These are phyloP conservation scores for Escovopsis sp. DNA, from an alignment of 2,329 filamentous ascomycete species.

Conservation along the genomic window DNA sequence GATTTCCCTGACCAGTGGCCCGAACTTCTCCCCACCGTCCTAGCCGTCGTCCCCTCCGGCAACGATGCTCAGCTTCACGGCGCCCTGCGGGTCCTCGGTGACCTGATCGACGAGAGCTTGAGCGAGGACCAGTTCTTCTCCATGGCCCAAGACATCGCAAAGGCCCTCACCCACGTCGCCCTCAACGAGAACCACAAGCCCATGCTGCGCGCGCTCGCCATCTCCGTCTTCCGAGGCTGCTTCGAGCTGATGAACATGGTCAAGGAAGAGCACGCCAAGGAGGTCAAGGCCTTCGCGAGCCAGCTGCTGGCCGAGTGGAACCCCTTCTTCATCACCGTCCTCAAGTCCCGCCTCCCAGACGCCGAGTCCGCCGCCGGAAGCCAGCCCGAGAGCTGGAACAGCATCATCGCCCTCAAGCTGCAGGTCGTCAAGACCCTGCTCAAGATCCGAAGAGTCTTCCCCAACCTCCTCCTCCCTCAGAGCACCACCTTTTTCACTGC, in stretches of 20 bases:
- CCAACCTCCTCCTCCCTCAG: conserved; percentile 66
- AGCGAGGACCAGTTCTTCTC: conserved; percentile 91
- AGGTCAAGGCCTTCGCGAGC: conserved; percentile 80
- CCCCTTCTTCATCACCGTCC: conserved; percentile 68
- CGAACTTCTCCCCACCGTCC: conserved; percentile 65
- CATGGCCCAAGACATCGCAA: conserved; percentile 74
- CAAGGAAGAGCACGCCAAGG: conserved; percentile 76
- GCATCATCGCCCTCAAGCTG: conserved; percentile 72
- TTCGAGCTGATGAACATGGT: conserved; percentile 96
- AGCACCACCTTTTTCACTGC: conserved; percentile 71
- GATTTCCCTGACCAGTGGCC: conserved; percentile 96
- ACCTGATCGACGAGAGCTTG: conserved; percentile 85
- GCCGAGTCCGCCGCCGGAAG: conserved; percentile 29
- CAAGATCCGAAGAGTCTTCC: conserved; percentile 75
- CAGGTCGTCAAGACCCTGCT: conserved; percentile 91
- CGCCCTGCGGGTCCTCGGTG: conserved; percentile 71
- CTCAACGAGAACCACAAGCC: conserved; percentile 60
- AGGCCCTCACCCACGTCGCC: conserved; percentile 69
- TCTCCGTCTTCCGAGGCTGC: conserved; percentile 79
- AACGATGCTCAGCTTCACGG: conserved; percentile 74
- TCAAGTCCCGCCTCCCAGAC: conserved; percentile 64
- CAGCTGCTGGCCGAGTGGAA: conserved; percentile 74
- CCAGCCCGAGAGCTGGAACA: conserved; percentile 59
- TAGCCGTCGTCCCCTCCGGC: conserved; percentile 62
- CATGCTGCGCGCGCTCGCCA: conserved; percentile 66